Conservation (phyloP, 176 grass and related monocot species). For the Miscanthus lutarioriparius region DNA sequence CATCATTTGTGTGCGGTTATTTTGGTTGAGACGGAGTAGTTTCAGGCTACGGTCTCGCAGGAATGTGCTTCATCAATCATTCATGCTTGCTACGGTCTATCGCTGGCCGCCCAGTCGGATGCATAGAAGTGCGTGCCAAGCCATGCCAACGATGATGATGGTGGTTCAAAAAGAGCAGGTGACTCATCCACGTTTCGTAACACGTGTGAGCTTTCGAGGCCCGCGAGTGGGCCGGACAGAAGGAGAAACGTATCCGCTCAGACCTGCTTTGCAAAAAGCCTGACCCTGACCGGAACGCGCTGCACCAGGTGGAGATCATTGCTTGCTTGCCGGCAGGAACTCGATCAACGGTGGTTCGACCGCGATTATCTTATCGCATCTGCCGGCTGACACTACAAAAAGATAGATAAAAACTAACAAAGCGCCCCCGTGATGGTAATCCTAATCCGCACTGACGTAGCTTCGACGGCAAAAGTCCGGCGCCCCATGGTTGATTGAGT, state of each 20-base stretch:
- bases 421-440: neutral
- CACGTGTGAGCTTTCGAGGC: neutral
- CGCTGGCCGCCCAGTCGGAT: neutral
- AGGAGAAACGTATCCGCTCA: too few relatives aligned
- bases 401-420: neutral
- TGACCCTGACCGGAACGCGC: too few relatives aligned
- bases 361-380: constrained; percentile 21
- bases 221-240: too few relatives aligned
- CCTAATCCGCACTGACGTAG: constrained; percentile 29
- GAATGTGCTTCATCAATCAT: neutral
- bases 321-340: neutral
- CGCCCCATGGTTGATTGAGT: neutral
- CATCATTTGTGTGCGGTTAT: neutral
- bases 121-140: constrained; percentile 19
- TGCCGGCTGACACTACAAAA: neutral
- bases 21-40: too few relatives aligned
- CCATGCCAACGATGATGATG: neutral
- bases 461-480: constrained; percentile 39
- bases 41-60: neutral
- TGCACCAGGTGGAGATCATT: neutral
- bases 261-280: too few relatives aligned
- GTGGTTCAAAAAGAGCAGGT: neutral
- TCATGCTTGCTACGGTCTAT: neutral
- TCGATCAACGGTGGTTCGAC: neutral
- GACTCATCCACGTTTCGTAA: neutral